Conservation (phyloP, 108 stramenopile genomes). For the Schizochytrium sp. region DNA sequence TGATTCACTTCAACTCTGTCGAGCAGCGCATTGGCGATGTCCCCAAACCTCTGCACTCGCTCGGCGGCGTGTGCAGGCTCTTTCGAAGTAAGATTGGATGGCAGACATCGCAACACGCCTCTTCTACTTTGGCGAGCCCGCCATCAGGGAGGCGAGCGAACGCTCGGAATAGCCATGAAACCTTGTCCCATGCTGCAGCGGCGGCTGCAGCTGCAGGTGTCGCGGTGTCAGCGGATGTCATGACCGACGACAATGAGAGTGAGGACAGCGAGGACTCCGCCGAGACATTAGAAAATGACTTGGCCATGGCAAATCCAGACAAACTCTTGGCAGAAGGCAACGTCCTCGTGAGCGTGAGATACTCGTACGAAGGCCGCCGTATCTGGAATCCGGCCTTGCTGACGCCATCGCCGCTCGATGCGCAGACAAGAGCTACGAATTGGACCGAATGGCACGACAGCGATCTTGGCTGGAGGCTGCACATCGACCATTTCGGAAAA, state of each 20-base stretch:
- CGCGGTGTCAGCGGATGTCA: no score
- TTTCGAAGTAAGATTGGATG: neutral
- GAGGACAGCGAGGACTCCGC: neutral
- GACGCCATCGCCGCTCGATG: neutral
- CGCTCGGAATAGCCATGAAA: no score
- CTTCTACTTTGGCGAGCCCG: no score
- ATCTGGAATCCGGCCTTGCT: neutral
- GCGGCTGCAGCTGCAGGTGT: no score
- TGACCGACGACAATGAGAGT: no score
- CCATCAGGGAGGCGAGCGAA: no score
- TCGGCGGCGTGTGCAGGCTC: neutral
- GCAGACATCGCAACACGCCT: no score
- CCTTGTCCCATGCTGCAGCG: no score
- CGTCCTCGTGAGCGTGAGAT: neutral
- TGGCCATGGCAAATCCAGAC: neutral
- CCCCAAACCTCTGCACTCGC: neutral
- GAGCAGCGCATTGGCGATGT: neutral
- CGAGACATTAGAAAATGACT: neutral
- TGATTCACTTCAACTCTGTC: slow-evolving; percentile 7
- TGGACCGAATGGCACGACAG: neutral
- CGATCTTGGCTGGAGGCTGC: neutral
- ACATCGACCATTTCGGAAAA: neutral
- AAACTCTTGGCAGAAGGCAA: neutral
- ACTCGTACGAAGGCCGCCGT: neutral
- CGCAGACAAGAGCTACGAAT: neutral